These are phyloP conservation scores for Sedum album DNA, from an alignment of 164 flowering plant species.

Conservation along the genomic window DNA sequence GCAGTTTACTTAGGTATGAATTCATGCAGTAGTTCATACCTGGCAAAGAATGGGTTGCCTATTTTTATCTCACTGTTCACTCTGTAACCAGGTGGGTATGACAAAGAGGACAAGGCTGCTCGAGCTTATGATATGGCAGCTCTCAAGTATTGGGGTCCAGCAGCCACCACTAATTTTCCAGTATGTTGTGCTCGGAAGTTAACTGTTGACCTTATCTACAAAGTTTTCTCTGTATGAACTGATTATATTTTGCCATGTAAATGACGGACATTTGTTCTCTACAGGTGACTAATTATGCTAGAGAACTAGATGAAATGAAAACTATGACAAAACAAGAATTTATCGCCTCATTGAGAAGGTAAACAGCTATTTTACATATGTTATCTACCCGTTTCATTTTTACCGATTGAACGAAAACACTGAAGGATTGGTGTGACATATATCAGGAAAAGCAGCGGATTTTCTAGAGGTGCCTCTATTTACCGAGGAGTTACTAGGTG, in stretches of 20 bases:
- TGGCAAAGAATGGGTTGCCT: neutral
- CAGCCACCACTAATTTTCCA: conserved; percentile 82
- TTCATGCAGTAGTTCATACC: neutral
- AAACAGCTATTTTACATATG: neutral
- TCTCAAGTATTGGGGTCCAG: conserved; percentile 75
- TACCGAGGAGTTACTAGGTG: conserved; percentile 76
- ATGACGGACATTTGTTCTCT: neutral
- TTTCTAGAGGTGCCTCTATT: conserved; percentile 70
- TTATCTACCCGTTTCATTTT: neutral
- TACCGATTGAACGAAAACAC: neutral
- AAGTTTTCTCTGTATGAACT: neutral
- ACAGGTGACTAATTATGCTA: conserved; percentile 39
- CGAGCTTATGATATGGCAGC: conserved; percentile 82
- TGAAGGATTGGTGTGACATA: neutral
- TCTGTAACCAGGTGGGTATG: conserved; percentile 65
- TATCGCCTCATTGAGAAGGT: conserved; percentile 73
- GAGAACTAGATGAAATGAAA: conserved; percentile 70
- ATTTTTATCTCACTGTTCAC: neutral
- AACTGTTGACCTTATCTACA: neutral
- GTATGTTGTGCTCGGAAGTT: too few relatives aligned
- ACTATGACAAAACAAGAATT: conserved; percentile 60
- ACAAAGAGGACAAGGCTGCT: conserved; percentile 88
- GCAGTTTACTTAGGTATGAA: conserved; percentile 70
- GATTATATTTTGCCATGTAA: neutral
- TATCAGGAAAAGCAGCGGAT: conserved; percentile 67